Evolutionary conservation across 768 basidiomycete species (phyloP).

Genomic region (Lyophyllum semitale): DNA sequence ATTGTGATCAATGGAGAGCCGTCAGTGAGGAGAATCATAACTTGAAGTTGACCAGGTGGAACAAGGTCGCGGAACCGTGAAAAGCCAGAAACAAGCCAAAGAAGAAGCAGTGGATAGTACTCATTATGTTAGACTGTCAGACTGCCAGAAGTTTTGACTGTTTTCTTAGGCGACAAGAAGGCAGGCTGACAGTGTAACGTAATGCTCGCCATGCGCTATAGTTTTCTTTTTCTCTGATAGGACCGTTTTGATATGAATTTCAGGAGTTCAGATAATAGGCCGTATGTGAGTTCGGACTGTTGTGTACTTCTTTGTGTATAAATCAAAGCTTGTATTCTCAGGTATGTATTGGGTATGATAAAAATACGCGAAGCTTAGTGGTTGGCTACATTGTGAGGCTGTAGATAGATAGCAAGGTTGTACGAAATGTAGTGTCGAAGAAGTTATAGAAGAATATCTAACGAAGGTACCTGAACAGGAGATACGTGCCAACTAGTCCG

Average conservation of each 20-base stretch:
- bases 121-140: constrained; percentile 19
- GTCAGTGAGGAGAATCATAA: no score
- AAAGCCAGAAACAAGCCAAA: constrained; percentile 67
- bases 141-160: constrained; percentile 13
- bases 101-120: constrained; percentile 69
- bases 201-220: constrained; percentile 13
- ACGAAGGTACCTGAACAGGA: constrained; percentile 56
- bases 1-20: no score
- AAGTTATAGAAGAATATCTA: constrained; percentile 9
- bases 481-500: constrained; percentile 65
- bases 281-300: background rate
- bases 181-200: constrained; percentile 19
- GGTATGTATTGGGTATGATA: background rate
- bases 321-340: background rate
- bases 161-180: constrained; percentile 1
- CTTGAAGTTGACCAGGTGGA: no score
- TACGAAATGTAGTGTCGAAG: background rate
- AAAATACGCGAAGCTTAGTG: no score
- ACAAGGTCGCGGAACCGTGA: constrained; percentile 51
- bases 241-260: background rate
- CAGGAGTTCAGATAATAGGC: background rate
- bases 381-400: no score
- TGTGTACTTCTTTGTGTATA: background rate
- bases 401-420: no score
- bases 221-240: background rate